Evolutionary conservation across 805 yeast species (phyloP).

Genomic region (Saccharomycopsis amapae): DNA sequence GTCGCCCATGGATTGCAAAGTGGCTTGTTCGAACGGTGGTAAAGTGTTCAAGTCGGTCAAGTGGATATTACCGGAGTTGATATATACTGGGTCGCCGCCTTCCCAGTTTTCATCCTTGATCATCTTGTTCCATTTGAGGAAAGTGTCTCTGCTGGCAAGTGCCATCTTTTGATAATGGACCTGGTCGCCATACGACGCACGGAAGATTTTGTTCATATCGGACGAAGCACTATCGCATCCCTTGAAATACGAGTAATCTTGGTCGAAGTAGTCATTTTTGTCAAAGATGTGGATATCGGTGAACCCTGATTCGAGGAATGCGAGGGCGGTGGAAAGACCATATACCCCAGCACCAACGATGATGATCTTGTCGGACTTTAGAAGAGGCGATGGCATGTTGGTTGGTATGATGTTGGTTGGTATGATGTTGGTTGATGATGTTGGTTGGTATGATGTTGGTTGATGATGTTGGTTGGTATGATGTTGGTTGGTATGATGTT

Average conservation of each 20-base stretch:
- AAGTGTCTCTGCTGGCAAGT: conserved; percentile 22
- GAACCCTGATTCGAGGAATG: conserved; percentile 33
- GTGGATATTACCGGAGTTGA: conserved; percentile 26
- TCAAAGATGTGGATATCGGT: conserved; percentile 34
- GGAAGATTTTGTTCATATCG: conserved; percentile 34
- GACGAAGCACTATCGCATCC: conserved; percentile 37
- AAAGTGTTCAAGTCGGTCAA: conserved; percentile 23
- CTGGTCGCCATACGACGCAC: conserved; percentile 34
- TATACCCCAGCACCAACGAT: conserved; percentile 49
- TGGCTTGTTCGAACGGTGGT: conserved; percentile 24
- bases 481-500: no score
- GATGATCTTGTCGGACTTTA: conserved; percentile 26
- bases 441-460: no score
- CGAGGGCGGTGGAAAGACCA: conserved; percentile 44
- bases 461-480: no score
- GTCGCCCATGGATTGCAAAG: conserved; percentile 22
- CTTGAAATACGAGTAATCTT: conserved; percentile 28
- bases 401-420: no score
- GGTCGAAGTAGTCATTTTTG: conserved; percentile 28
- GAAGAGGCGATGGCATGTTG: background rate
- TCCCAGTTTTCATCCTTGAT: conserved; percentile 24
- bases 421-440: no score
- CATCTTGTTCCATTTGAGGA: conserved; percentile 25
- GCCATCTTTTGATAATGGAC: conserved; percentile 29
- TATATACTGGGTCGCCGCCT: conserved; percentile 25